Evolutionary conservation across 768 basidiomycete genomes (phyloP), one percentile per base, ranked within the genome.

Genomic region (Boletales sp.): DNA sequence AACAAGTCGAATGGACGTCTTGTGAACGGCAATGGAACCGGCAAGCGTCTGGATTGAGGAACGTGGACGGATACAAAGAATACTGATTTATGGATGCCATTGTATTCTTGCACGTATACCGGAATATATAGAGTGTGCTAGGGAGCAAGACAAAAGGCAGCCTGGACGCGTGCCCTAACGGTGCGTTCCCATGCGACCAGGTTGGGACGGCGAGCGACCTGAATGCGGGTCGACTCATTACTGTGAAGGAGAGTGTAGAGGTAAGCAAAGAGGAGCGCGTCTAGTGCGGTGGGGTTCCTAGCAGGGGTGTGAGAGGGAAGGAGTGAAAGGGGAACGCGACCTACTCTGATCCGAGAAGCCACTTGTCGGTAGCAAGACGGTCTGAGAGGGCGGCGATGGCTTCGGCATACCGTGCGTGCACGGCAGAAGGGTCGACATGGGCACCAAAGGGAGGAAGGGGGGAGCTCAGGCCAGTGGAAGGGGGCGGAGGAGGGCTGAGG

Each of bases 261-360:
- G 59, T 93, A 93, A 1, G 90, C 90, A 62, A 92, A 93, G 7
- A 80, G 72, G 39, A 91, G 79, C 3, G 90, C 90, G 61, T 93
- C 90, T 13, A 93, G 80, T 0, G 85, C 78, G 1, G 90, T 93
- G 18, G 90, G 86, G 21, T 74, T 72, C 43, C 90, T 93, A 50
- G n/a, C 14, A 43, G n/a, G 32, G 34, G 11, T 15, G 49, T 62
- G 13, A 56, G 40, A 30, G 34, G 38, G 53, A 27, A 38, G 31
- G 9, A 51, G 27, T 24, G 31, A 18, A 21, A 7, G 8, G 42
- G 3, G 53, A 39, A 56, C 59, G n/a, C 9, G 13, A 50, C 78
- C 42, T 62, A 90, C 90, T 67, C 69, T 12, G 88, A 91, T 34
- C 76, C 83, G 3, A 93, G 77, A 69, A 93, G 86, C 90, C 90